phyloP scores from a whole-genome alignment of 2,329 filamentous ascomycete species.

The Aureobasidium sp. region DNA sequence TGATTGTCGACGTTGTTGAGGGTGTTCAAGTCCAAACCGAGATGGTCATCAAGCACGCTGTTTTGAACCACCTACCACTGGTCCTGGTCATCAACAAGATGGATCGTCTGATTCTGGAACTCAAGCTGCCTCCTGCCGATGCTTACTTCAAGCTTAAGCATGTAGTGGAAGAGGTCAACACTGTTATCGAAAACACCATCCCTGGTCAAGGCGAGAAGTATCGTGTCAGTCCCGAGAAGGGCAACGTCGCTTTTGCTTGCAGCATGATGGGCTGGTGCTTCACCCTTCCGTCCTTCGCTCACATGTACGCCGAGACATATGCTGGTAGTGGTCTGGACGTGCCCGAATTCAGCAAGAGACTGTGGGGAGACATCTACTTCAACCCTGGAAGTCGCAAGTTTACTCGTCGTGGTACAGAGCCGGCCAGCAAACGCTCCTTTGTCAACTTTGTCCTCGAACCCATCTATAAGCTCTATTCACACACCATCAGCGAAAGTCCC shows the following conservation, averaged over 20 bases:
- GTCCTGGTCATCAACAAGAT: slow-evolving; percentile 95
- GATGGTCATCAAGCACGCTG: slow-evolving; percentile 92
- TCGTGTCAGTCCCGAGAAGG: slow-evolving; percentile 88
- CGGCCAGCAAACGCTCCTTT: slow-evolving; percentile 74
- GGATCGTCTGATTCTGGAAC: slow-evolving; percentile 86
- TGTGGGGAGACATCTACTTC: slow-evolving; percentile 97
- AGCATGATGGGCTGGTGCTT: slow-evolving; percentile 95
- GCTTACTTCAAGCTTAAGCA: slow-evolving; percentile 99
- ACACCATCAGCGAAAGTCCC: slow-evolving; percentile 85
- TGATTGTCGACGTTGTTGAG: slow-evolving; percentile 94
- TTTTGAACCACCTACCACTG: slow-evolving; percentile 80
- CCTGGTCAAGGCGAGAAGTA: slow-evolving; percentile 71
- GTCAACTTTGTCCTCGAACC: slow-evolving; percentile 93
- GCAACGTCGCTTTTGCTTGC: slow-evolving; percentile 95
- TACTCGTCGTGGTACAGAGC: slow-evolving; percentile 76
- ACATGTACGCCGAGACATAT: slow-evolving; percentile 90
- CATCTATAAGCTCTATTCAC: slow-evolving; percentile 94
- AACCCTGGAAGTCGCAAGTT: slow-evolving; percentile 87
- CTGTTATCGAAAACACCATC: slow-evolving; percentile 78
- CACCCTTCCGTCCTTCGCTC: slow-evolving; percentile 85
- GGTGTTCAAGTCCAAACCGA: slow-evolving; percentile 99
- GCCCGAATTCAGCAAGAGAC: slow-evolving; percentile 69
- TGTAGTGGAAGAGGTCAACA: slow-evolving; percentile 97
- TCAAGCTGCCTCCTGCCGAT: slow-evolving; percentile 88
- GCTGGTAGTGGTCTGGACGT: slow-evolving; percentile 51